Conservation (phyloP, 257 asterid genomes). For the Solanum virginianum region DNA sequence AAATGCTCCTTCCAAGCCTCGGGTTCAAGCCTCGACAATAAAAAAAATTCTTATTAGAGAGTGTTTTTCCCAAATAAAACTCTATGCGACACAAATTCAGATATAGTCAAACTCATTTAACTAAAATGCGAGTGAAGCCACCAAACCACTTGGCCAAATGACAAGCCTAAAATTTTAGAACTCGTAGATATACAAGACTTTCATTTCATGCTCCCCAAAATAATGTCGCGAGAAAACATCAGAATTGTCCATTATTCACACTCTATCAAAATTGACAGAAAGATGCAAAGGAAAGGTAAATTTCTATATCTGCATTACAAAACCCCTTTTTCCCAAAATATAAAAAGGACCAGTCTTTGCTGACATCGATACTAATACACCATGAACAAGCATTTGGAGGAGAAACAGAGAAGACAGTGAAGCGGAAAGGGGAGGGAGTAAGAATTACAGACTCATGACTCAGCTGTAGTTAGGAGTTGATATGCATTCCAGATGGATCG, state of each 20-base stretch:
- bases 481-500: background rate
- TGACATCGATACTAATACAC: background rate
- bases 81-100: no score
- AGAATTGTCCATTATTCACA: background rate
- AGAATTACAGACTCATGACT: background rate
- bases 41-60: no score
- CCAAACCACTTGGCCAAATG: background rate
- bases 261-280: background rate
- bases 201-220: background rate
- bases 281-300: background rate
- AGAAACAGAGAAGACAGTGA: background rate
- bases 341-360: background rate
- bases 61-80: no score
- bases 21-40: no score
- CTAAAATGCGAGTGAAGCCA: background rate
- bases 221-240: background rate
- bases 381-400: background rate
- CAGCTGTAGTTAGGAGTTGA: background rate
- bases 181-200: background rate
- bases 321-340: background rate
- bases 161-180: background rate
- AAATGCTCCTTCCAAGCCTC: no score
- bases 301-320: background rate
- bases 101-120: background rate
- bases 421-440: background rate